Base-by-base conservation (phyloP, 2,329 filamentous ascomycete species). In the Penicillium sp. region DNA sequence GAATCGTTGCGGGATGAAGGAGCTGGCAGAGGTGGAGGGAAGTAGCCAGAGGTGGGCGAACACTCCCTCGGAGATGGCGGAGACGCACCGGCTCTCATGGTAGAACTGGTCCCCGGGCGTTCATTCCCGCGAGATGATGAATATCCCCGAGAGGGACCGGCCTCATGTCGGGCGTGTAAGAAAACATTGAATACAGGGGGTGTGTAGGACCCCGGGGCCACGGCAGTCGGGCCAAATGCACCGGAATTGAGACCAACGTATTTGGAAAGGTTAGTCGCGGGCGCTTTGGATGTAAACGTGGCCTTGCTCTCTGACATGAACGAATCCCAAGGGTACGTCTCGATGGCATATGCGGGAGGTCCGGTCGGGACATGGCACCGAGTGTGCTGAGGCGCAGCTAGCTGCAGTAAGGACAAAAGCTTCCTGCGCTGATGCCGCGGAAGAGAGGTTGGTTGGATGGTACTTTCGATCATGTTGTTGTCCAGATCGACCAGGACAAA, bases 401-500 rank as follows among this genome's bases (percentile, higher is more conserved):
- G 76, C 67, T 97, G 92, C 41, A 99, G 76, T 27, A 99, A 76
- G 13, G 91, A 90, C 62, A 89, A 80, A 27, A 99, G 80, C 71
- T 99, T 99, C 57, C 91, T 81, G 41, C 93, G 83, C 67, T 95
- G 88, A 64, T 95, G 92, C 53, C 89, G 84, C 9, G 93, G 93
- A 19, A 99, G 77, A 36, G 85, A 79, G 39, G 82, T 80, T n/a
- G 91, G 89, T 50, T 84, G 81, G 5, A 82, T 77, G 1, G 89
- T 93, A 41, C 89, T 87, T 65, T 95, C 89, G 53, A 99, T 91
- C 13, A 84, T 84, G 69, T 99, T 88, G 67, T 87, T 84, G 69
- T 99, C 93, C 43, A 99, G 77, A 69, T 99, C 93, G 30, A 97
- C 90, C 13, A 97, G 77, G 14, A 97, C 91, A 67, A 92, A 97